Evolutionary conservation across 176 grass and related monocot genomes (phyloP).

Genomic region (Musa acuminata): DNA sequence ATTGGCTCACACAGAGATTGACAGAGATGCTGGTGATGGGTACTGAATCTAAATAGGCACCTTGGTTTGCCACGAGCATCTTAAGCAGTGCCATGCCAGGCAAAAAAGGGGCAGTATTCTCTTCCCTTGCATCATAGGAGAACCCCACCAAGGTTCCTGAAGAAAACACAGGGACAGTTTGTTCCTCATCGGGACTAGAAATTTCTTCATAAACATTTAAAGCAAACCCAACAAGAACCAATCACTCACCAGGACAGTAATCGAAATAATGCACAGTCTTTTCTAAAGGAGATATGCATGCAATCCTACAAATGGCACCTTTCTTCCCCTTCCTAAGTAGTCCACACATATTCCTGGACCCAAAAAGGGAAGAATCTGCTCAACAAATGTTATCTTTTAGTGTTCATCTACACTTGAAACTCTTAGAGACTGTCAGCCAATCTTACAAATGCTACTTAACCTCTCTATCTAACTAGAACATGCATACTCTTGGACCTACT

Average conservation of each 20-base stretch:
- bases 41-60: neutral
- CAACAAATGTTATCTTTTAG: neutral
- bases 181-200: neutral
- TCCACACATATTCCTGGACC: neutral
- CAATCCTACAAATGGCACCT: neutral
- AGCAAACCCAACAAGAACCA: neutral
- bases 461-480: neutral
- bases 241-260: neutral
- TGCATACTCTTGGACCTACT: neutral
- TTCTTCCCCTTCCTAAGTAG: neutral
- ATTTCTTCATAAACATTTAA: neutral
- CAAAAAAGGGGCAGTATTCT: neutral
- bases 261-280: too few relatives aligned
- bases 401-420: too few relatives aligned
- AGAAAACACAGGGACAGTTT: conserved; percentile 5
- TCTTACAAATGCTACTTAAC: neutral
- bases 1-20: neutral
- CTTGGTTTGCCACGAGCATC: conserved; percentile 9
- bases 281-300: neutral
- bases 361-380: neutral
- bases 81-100: neutral
- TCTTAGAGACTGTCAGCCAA: neutral
- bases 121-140: conserved; percentile 27
- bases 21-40: neutral
- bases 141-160: conserved; percentile 41